Evolutionary conservation across 495 filamentous ascomycete genomes (phyloP).

Genomic region (Amphirosellinia nigrospora): DNA sequence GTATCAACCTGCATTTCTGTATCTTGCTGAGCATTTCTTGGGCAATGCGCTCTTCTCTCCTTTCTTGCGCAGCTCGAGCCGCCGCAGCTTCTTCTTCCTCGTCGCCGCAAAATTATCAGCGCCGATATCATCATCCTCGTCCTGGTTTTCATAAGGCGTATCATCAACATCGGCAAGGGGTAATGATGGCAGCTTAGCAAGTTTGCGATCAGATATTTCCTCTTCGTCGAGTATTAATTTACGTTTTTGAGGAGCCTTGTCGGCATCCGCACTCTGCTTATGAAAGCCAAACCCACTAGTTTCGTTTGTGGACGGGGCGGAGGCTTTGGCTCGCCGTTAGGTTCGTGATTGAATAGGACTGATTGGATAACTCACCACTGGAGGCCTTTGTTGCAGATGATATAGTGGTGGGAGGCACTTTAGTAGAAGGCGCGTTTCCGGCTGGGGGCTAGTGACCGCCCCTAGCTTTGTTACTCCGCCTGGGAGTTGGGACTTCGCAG

Average conservation of each 20-base stretch:
- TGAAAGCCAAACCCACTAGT: conserved; percentile 85
- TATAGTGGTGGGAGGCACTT: neutral
- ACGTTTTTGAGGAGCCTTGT: conserved; percentile 71
- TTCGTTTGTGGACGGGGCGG: conserved; percentile 66
- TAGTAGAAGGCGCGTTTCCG: conserved; percentile 18
- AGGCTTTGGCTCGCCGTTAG: conserved; percentile 37
- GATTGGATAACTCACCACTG: conserved; percentile 31
- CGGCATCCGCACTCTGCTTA: conserved; percentile 66
- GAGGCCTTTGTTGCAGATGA: conserved; percentile 29
- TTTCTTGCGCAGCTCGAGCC: conserved; percentile 71
- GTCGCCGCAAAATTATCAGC: conserved; percentile 75
- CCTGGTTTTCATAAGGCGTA: conserved; percentile 63
- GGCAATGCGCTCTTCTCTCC: conserved; percentile 55
- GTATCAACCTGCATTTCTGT: conserved; percentile 48
- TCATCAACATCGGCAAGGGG: conserved; percentile 67
- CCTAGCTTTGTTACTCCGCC: conserved; percentile 48
- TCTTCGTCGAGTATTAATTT: conserved; percentile 88
- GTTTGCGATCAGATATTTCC: conserved; percentile 80
- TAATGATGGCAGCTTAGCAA: conserved; percentile 83
- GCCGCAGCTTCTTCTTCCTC: conserved; percentile 89
- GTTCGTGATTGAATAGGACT: neutral
- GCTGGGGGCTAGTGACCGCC: conserved; percentile 37
- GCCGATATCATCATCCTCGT: conserved; percentile 76
- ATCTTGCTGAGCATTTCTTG: conserved; percentile 61
- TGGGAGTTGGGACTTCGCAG: conserved; percentile 59